Evolutionary conservation across 208 protist genomes (phyloP).

Genomic region (Acanthamoeba royreba): DNA sequence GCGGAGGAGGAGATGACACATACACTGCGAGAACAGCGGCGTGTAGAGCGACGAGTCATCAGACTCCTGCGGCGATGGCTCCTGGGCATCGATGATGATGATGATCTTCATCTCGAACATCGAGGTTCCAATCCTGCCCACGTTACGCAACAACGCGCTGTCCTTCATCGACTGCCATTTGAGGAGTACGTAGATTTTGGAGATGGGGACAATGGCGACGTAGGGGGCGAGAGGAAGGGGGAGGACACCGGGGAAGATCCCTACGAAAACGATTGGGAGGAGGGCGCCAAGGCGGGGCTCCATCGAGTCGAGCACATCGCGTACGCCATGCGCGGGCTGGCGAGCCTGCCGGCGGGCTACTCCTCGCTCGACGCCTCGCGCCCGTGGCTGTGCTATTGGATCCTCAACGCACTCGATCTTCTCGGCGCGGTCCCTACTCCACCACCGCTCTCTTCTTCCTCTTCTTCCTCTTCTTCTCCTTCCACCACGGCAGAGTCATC

Average conservation of each 20-base stretch:
- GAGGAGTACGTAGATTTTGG: background rate
- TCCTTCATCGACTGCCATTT: background rate
- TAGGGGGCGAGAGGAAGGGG: too few relatives aligned
- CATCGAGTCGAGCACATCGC: background rate
- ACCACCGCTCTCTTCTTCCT: background rate
- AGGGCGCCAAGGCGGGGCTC: background rate
- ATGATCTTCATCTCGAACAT: too few relatives aligned
- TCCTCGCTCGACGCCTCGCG: conserved; percentile 64
- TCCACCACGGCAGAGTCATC: too few relatives aligned
- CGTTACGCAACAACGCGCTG: too few relatives aligned
- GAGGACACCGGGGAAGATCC: background rate
- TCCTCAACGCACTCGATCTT: conserved; percentile 74
- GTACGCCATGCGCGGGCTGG: background rate
- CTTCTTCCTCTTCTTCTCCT: background rate
- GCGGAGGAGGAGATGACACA: too few relatives aligned
- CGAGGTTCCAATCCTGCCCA: too few relatives aligned
- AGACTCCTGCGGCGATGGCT: too few relatives aligned
- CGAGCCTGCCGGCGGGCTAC: background rate
- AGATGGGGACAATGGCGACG: too few relatives aligned
- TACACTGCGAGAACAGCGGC: too few relatives aligned
- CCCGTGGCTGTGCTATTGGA: conserved; percentile 81
- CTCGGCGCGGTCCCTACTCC: conserved; percentile 53
- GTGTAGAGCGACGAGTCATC: too few relatives aligned
- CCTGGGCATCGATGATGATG: too few relatives aligned
- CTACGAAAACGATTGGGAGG: background rate